These are phyloP conservation scores for Globisporangium abappressorium DNA, from an alignment of 352 stramenopile species.

Conservation along the genomic window DNA sequence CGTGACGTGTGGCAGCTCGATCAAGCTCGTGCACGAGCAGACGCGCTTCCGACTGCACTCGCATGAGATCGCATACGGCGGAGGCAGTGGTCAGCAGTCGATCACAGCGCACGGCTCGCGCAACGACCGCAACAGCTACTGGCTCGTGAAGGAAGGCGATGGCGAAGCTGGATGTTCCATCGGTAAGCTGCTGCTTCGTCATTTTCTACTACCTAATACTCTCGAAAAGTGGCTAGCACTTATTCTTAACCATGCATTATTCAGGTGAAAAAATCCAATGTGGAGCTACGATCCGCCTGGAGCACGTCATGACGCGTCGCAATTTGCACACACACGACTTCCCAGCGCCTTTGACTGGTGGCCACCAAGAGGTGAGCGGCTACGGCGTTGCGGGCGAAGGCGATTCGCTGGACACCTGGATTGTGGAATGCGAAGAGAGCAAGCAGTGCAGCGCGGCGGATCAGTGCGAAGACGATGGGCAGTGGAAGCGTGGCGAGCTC, in stretches of 20 bases:
- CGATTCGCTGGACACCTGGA: conserved; percentile 65
- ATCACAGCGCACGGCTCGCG: conserved; percentile 62
- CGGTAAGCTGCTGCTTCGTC: conserved; percentile 14
- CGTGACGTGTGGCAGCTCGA: conserved; percentile 81
- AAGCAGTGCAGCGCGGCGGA: conserved; percentile 67
- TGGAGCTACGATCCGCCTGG: conserved; percentile 61
- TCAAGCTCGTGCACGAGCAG: conserved; percentile 77
- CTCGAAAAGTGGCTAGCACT: neutral
- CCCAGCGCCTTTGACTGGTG: conserved; percentile 53
- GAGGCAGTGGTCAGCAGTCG: conserved; percentile 77
- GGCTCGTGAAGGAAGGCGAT: conserved; percentile 82
- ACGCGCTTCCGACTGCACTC: conserved; percentile 80
- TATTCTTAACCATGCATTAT: neutral
- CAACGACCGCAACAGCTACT: conserved; percentile 86
- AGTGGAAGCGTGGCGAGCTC: conserved; percentile 76
- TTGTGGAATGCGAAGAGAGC: conserved; percentile 71
- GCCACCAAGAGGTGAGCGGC: conserved; percentile 70
- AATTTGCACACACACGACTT: conserved; percentile 82
- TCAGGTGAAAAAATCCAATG: conserved; percentile 59
- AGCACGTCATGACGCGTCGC: conserved; percentile 71
- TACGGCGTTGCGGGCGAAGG: conserved; percentile 81
- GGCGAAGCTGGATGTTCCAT: conserved; percentile 36
- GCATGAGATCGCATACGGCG: conserved; percentile 79
- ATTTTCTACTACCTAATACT: neutral
- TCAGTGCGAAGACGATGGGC: conserved; percentile 65